Conservation (phyloP, 106 monocot species). For the Acanthochlamys bracteata region DNA sequence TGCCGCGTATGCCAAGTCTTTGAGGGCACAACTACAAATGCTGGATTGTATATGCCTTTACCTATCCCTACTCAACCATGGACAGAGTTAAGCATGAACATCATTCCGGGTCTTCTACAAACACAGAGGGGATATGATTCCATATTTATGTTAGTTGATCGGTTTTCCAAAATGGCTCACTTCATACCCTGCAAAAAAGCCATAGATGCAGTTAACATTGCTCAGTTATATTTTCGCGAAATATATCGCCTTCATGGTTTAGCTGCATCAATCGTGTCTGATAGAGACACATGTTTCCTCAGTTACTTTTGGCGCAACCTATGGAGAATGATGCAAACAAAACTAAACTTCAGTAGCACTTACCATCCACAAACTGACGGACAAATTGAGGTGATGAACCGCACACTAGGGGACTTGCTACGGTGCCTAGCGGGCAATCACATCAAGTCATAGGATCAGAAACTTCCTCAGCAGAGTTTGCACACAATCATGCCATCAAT, state of each 20-base stretch:
- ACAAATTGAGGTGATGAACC: neutral
- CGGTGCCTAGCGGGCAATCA: too few relatives aligned
- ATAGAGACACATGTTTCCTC: neutral
- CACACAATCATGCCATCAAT: too few relatives aligned
- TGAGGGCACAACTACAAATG: neutral
- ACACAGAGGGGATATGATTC: conserved; percentile 2
- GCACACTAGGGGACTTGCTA: neutral
- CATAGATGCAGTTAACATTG: neutral
- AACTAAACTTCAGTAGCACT: neutral
- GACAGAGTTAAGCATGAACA: neutral
- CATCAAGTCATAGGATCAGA: too few relatives aligned
- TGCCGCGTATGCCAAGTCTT: too few relatives aligned
- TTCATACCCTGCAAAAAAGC: conserved; percentile 8
- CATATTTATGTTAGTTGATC: conserved; percentile 10
- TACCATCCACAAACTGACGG: conserved; percentile 4
- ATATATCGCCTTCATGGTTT: conserved; percentile 10
- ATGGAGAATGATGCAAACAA: neutral
- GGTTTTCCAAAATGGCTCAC: conserved; percentile 9
- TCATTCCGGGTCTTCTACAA: conserved; percentile 2
- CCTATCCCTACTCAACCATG: neutral
- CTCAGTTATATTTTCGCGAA: neutral
- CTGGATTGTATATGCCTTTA: conserved; percentile 5
- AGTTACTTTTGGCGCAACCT: neutral
- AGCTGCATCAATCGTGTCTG: neutral
- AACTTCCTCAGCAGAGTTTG: too few relatives aligned